Percentiles rank a stretch among this genome's conserved stretches.
Evolutionary conservation across 352 stramenopile genomes (phyloP).

Genomic region (Pythium insidiosum): DNA sequence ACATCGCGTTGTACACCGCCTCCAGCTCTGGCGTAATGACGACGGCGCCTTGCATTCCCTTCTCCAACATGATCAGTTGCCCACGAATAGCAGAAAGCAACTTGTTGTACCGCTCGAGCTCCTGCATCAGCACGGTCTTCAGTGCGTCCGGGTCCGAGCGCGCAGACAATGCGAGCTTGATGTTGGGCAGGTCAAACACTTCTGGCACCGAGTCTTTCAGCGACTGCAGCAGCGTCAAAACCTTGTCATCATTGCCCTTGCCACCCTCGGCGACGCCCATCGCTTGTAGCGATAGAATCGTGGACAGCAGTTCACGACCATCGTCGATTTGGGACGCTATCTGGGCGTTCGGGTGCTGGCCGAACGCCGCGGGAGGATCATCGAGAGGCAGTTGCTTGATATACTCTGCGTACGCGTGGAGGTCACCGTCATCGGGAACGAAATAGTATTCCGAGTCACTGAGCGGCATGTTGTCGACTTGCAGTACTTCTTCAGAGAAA

Average conservation of each 20-base stretch:
- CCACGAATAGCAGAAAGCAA: constrained; percentile 71
- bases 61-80: constrained; percentile 82
- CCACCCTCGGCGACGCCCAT: constrained; percentile 73
- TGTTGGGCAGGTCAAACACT: constrained; percentile 80
- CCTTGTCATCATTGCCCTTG: constrained; percentile 85
- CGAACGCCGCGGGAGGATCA: constrained; percentile 90
- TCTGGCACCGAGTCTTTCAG: constrained; percentile 86
- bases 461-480: constrained; percentile 79
- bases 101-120: constrained; percentile 93
- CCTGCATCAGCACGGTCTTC: constrained; percentile 93
- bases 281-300: constrained; percentile 87
- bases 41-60: constrained; percentile 89
- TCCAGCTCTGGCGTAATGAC: constrained; percentile 95
- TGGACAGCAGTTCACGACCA: constrained; percentile 81
- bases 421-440: constrained; percentile 89
- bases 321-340: constrained; percentile 94
- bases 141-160: constrained; percentile 87
- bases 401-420: constrained; percentile 85
- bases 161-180: constrained; percentile 57
- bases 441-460: constrained; percentile 91
- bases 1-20: constrained; percentile 87
- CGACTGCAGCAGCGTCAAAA: constrained; percentile 73
- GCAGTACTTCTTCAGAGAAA: constrained; percentile 87
- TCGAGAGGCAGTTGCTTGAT: constrained; percentile 87
- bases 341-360: constrained; percentile 94